Conservation (phyloP, 352 stramenopile species). For the Globisporangium solare region DNA sequence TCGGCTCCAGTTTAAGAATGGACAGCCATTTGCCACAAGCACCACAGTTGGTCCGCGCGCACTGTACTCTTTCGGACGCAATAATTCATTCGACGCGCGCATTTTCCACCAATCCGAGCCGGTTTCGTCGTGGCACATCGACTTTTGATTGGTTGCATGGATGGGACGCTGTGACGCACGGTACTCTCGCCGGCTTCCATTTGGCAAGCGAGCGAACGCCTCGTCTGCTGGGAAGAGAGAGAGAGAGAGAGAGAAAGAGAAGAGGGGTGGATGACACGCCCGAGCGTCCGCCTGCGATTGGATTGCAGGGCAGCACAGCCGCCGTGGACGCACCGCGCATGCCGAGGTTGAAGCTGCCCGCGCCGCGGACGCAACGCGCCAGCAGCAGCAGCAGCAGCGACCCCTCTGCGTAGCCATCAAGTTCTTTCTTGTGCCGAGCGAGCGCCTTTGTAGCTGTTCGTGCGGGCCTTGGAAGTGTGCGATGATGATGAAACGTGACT, state of each 20-base stretch:
- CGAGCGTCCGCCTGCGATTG: neutral
- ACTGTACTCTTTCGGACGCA: constrained; percentile 7
- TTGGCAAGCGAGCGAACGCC: neutral
- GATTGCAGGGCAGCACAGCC: too few relatives aligned
- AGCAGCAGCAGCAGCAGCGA: too few relatives aligned
- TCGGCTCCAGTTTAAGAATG: constrained; percentile 14
- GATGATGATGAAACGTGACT: neutral
- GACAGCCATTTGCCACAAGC: constrained; percentile 2
- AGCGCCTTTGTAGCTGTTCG: too few relatives aligned
- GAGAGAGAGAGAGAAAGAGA: neutral
- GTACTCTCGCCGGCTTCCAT: neutral
- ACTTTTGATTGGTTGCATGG: neutral
- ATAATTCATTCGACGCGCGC: neutral
- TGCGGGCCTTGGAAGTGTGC: neutral
- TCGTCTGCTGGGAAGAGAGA: neutral
- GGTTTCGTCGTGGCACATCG: too few relatives aligned
- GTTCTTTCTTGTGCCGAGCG: too few relatives aligned
- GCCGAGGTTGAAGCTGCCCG: neutral
- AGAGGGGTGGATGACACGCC: neutral
- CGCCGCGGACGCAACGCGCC: neutral
- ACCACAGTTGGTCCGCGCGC: constrained; percentile 3
- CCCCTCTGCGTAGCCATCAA: too few relatives aligned
- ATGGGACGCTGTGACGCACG: neutral
- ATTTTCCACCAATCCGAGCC: too few relatives aligned
- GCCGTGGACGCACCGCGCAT: too few relatives aligned